phyloP scores from a whole-genome alignment of 768 basidiomycete species.

The Dioszegia hungarica region DNA sequence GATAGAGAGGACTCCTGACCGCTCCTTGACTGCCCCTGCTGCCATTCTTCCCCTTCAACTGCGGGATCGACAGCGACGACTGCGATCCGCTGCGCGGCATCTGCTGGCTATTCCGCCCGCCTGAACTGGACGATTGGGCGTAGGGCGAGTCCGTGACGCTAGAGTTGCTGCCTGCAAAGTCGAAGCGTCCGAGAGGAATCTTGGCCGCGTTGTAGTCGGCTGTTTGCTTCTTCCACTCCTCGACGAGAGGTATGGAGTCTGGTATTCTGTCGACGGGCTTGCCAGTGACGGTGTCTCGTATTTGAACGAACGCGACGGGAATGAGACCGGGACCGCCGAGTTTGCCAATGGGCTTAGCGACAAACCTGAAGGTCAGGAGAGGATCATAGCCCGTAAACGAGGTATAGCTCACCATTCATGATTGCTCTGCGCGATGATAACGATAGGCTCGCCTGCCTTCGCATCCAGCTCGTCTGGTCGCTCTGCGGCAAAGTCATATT shows the following conservation, averaged over 20 bases:
- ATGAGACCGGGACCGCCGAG: constrained; percentile 95
- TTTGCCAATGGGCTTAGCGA: constrained; percentile 93
- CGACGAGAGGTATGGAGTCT: constrained; percentile 88
- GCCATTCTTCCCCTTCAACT: background rate
- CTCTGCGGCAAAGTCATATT: constrained; percentile 94
- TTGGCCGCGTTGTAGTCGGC: constrained; percentile 92
- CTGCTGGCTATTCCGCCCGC: background rate
- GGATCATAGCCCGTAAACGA: background rate
- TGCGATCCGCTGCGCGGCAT: constrained; percentile 6
- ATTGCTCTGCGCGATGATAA: constrained; percentile 98
- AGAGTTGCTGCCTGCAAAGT: constrained; percentile 52
- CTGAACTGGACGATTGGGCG: constrained; percentile 13
- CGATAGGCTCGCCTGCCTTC: constrained; percentile 85
- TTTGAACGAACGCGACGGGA: constrained; percentile 93
- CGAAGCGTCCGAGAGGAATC: constrained; percentile 89
- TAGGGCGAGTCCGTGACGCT: constrained; percentile 42
- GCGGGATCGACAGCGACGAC: background rate
- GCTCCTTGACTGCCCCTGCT: background rate
- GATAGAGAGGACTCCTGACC: constrained; percentile 20
- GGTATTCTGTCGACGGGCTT: constrained; percentile 58
- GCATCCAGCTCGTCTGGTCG: constrained; percentile 94
- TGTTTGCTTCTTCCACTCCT: constrained; percentile 97
- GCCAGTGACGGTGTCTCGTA: constrained; percentile 85
- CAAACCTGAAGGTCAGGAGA: constrained; percentile 56
- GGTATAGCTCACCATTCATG: constrained; percentile 69